phyloP scores from a whole-genome alignment of 176 grass and related monocot genomes.

The Raddia distichophylla region DNA sequence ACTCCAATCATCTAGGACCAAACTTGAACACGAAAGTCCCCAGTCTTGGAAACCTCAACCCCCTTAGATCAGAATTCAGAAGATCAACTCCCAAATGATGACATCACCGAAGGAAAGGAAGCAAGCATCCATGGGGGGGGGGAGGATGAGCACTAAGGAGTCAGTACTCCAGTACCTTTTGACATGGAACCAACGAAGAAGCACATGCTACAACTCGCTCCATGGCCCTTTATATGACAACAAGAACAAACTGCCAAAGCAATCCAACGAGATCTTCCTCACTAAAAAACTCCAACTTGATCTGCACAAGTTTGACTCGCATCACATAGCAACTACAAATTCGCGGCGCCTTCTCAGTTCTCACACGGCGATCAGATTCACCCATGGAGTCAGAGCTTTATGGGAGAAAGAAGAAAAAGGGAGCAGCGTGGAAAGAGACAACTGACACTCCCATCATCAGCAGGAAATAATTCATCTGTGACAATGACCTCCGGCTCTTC shows the following conservation, averaged over 20 bases:
- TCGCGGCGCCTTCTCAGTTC: not conserved
- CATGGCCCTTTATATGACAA: constrained; percentile 43
- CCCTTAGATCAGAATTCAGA: not conserved
- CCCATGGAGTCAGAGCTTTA: constrained; percentile 38
- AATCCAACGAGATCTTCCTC: constrained; percentile 13
- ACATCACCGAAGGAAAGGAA: not conserved
- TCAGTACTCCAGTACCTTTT: constrained; percentile 15
- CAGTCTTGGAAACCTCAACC: not conserved
- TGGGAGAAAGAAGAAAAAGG: not conserved
- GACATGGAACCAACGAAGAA: constrained; percentile 21
- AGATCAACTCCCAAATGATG: not conserved
- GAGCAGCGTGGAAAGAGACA: constrained; percentile 22
- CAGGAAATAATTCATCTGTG: constrained; percentile 13
- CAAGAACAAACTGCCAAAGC: not conserved
- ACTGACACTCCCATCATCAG: not conserved
- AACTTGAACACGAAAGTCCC: not conserved
- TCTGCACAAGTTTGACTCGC: constrained; percentile 37
- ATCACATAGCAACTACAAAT: not conserved
- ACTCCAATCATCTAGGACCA: not conserved
- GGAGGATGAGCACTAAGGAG: not conserved
- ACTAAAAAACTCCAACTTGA: constrained; percentile 39
- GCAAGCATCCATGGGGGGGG: not conserved
- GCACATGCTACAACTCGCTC: constrained; percentile 35
- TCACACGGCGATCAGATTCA: not conserved
- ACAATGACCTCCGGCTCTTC: constrained; percentile 1